Base-by-base conservation (phyloP, 805 yeast genomes). In the Spathaspora passalidarum region DNA sequence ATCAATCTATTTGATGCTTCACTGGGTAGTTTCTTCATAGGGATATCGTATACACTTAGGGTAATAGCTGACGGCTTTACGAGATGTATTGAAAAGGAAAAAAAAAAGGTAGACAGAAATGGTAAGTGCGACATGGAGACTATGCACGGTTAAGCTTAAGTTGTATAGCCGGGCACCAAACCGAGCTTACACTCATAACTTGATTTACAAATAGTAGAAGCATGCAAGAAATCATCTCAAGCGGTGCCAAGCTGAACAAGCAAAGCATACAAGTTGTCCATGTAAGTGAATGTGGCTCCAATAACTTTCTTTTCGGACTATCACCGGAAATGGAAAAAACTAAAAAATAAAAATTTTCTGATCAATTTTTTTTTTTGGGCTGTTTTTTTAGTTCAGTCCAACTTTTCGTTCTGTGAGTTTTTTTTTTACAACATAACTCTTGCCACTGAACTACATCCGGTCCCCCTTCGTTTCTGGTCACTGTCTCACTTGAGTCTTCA, bases 1-100 rank as follows among this genome's bases (percentile, higher is more conserved):
- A 64, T 57, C 6, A 67, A 56, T 41, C 62, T 49, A 43, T 64
- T 59, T 2, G 64, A 55, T 16, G 60, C 57, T 20, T 49, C 34
- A 29, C n/a, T 29, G 49, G 25, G 47, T 52, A 2, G 56, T 40
- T 14, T 55, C 45, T 34, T 50, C 52, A 21, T 16, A 8, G 21
- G 20, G 7, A 11, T 32, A 32, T 32, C 14, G 17, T 25, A 25
- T 25, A n/a, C n/a, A n/a, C 11, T 25, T 25, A 8, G 11, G 11
- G 10, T 25, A 11, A 25, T 11, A 25, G 11, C 29, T 11, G n/a
- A 32, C 35, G 14, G 7, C 35, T 17, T 13, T 32, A 13, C 35
- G 17, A 13, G 17, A 7, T 13, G 6, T 13, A n/a, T n/a, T n/a
- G n/a, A n/a, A n/a, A n/a, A n/a, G n/a, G n/a, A n/a, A n/a, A n/a